A percentile compares a stretch with the other conserved stretches of the same genome.
phyloP scores from a whole-genome alignment of 2,329 filamentous ascomycete genomes.

The Penicillium griseofulvum region DNA sequence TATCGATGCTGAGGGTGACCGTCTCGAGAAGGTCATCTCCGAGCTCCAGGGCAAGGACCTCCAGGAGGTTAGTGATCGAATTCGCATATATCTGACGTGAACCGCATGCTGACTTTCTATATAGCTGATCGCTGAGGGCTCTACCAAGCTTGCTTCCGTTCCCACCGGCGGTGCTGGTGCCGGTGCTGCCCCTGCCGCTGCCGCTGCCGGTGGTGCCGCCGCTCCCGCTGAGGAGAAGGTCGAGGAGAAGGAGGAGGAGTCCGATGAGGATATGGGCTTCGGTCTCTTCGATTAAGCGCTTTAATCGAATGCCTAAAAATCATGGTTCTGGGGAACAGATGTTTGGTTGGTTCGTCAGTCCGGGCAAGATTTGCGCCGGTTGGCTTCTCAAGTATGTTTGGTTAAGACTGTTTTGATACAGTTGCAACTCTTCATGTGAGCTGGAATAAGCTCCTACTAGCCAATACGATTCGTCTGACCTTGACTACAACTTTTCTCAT shows the following conservation, averaged over 20 bases:
- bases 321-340: constrained; percentile 66
- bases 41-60: constrained; percentile 71
- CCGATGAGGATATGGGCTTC: constrained; percentile 72
- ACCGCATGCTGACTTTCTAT: constrained; percentile 14
- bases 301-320: constrained; percentile 32
- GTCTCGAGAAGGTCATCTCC: constrained; percentile 78
- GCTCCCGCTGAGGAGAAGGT: constrained; percentile 67
- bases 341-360: constrained; percentile 33
- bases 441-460: constrained; percentile 31
- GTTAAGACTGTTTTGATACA: constrained; percentile 37
- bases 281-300: constrained; percentile 64
- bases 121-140: constrained; percentile 87
- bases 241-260: constrained; percentile 78
- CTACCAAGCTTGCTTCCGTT: constrained; percentile 93
- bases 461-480: constrained; percentile 38
- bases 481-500: constrained; percentile 15
- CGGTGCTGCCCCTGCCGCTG: constrained; percentile 47
- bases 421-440: constrained; percentile 38
- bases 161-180: constrained; percentile 78
- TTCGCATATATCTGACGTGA: not conserved
- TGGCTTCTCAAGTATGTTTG: constrained; percentile 29
- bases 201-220: constrained; percentile 65
- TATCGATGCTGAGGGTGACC: constrained; percentile 87
- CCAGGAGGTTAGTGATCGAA: constrained; percentile 68
- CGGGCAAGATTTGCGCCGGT: constrained; percentile 29